These are phyloP conservation scores for Botrytis medusae DNA, from an alignment of 2,329 filamentous ascomycete species.

Conservation along the genomic window DNA sequence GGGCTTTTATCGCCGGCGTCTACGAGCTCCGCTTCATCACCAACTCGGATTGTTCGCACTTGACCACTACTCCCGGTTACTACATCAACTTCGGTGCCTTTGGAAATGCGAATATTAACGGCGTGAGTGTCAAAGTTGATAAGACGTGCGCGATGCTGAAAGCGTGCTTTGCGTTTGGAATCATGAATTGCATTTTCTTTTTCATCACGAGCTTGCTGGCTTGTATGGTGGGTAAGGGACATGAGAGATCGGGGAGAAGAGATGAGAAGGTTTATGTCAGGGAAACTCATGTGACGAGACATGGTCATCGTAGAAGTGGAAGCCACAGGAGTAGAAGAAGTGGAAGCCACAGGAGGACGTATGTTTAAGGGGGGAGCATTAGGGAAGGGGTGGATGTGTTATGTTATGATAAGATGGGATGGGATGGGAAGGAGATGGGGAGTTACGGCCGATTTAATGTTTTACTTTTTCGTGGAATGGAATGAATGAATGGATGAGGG, in stretches of 20 bases:
- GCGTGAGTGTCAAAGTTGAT: conserved; percentile 56
- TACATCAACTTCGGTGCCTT: conserved; percentile 62
- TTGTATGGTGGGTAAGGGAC: conserved; percentile 39
- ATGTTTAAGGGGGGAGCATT: conserved; percentile 32
- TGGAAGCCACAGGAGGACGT: conserved; percentile 33
- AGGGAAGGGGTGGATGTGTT: too few species aligned
- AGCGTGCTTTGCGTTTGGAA: conserved; percentile 82
- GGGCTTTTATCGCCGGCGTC: conserved; percentile 62
- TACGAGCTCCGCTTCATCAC: conserved; percentile 60
- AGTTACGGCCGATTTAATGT: neutral
- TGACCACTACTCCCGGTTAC: conserved; percentile 50
- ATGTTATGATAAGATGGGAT: neutral
- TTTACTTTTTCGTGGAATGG: neutral
- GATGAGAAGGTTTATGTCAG: conserved; percentile 33
- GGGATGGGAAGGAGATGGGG: neutral
- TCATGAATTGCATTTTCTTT: conserved; percentile 84
- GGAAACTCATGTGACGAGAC: conserved; percentile 36
- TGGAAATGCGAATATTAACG: conserved; percentile 53
- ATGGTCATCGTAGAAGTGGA: conserved; percentile 36
- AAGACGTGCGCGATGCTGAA: conserved; percentile 93
- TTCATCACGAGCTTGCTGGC: conserved; percentile 74
- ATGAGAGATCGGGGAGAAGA: neutral
- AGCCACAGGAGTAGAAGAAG: conserved; percentile 38
- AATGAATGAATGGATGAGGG: neutral
- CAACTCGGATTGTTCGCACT: conserved; percentile 64